Percentiles rank a stretch among this genome's conserved stretches.
These are phyloP conservation scores for Mycena belliarum DNA, from an alignment of 768 basidiomycete genomes.

Conservation along the genomic window DNA sequence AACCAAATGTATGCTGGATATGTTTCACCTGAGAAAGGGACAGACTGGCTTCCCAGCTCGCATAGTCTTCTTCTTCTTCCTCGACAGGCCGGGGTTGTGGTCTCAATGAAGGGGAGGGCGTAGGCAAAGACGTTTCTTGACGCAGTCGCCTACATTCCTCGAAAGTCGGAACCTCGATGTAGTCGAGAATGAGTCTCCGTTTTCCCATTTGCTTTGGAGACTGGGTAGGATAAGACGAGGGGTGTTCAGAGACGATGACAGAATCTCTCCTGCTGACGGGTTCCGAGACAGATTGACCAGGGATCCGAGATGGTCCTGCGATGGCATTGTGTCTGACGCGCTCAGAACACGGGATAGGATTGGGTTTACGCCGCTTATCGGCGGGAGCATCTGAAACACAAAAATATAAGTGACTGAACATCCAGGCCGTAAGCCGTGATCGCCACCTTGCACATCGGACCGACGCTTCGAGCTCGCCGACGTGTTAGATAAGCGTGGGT, in stretches of 20 bases:
- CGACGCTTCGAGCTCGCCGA: conserved; percentile 5
- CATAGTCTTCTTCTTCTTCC: conserved; percentile 27
- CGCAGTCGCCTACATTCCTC: conserved; percentile 6
- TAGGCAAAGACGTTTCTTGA: conserved; percentile 18
- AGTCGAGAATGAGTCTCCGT: conserved; percentile 27
- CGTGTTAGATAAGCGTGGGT: background rate
- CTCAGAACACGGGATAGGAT: background rate
- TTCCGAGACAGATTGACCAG: conserved; percentile 29
- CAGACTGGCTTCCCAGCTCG: conserved; percentile 32
- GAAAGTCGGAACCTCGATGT: conserved; percentile 29
- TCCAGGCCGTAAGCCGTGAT: too few species aligned
- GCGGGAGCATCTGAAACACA: background rate
- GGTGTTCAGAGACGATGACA: conserved; percentile 20
- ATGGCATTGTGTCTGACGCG: conserved; percentile 4
- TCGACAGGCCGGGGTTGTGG: background rate
- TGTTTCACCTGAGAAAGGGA: conserved; percentile 16
- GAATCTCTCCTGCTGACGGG: conserved; percentile 28
- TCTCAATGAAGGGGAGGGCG: conserved; percentile 24
- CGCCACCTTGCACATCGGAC: background rate
- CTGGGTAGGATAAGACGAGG: conserved; percentile 25
- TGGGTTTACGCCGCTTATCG: conserved; percentile 12
- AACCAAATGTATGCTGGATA: conserved; percentile 11
- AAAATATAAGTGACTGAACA: background rate
- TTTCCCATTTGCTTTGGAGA: conserved; percentile 18
- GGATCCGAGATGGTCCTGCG: conserved; percentile 16